Percentiles rank a stretch among this genome's conserved stretches.
Conservation (phyloP, 441 rosid genomes). For the Arabidopsis hybrid region DNA sequence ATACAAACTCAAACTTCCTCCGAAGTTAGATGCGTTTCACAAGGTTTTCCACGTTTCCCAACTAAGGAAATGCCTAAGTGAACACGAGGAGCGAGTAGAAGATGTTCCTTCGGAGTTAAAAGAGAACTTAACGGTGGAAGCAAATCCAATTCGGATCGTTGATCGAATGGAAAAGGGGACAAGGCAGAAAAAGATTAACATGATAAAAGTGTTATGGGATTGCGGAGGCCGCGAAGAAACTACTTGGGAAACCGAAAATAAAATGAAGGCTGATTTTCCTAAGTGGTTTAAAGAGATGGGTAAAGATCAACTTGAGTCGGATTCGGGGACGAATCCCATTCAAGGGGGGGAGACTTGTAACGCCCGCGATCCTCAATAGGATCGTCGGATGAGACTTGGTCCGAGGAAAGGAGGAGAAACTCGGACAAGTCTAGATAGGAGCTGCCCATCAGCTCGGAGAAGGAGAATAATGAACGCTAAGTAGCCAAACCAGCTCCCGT, state of each 20-base stretch:
- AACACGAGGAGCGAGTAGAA: neutral
- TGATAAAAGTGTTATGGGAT: neutral
- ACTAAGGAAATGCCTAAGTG: neutral
- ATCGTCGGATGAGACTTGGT: neutral
- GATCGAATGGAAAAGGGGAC: neutral
- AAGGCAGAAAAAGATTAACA: neutral
- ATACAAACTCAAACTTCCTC: neutral
- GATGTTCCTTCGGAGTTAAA: neutral
- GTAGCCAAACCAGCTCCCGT: too few species aligned
- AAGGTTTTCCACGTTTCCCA: neutral
- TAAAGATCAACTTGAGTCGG: neutral
- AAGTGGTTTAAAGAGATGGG: neutral
- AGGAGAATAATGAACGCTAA: too few species aligned
- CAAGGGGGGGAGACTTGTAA: neutral
- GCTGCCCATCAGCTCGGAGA: too few species aligned
- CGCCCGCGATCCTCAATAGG: neutral
- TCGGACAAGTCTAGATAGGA: too few species aligned
- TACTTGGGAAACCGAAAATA: neutral
- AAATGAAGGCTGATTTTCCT: neutral
- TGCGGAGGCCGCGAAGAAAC: neutral
- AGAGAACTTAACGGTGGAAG: neutral
- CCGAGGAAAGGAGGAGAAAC: neutral
- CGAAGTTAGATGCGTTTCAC: neutral
- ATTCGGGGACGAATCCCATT: neutral
- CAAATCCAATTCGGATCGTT: neutral